Percentiles rank a stretch among this genome's conserved stretches.
Conservation (phyloP, 768 basidiomycete genomes). For the Tylopilus vinaceipallidus region DNA sequence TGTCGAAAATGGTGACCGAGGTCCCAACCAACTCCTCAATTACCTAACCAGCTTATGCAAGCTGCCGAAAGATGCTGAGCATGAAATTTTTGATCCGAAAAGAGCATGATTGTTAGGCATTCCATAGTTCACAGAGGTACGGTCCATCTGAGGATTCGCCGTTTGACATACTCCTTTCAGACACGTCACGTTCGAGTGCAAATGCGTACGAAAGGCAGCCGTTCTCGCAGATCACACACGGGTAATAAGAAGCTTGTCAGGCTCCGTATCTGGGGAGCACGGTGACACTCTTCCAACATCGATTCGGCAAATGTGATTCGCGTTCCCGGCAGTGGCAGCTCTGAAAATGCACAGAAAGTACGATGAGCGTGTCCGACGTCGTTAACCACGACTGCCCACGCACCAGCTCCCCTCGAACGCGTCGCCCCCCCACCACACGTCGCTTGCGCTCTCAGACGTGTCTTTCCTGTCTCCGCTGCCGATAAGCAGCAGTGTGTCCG, state of each 20-base stretch:
- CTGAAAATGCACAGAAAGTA: constrained; percentile 17
- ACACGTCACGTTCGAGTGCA: constrained; percentile 28
- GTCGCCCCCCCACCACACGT: not conserved
- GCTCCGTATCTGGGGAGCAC: constrained; percentile 1
- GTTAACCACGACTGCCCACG: constrained; percentile 2
- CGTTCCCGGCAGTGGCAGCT: not conserved
- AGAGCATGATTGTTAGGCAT: too few species aligned
- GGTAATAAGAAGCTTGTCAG: constrained; percentile 19
- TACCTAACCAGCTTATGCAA: too few species aligned
- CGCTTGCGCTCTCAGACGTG: constrained; percentile 19
- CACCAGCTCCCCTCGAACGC: constrained; percentile 13
- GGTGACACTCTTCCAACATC: constrained; percentile 11
- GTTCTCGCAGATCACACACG: constrained; percentile 28
- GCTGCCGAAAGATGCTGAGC: too few species aligned
- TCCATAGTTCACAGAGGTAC: too few species aligned
- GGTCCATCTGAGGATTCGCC: constrained; percentile 25
- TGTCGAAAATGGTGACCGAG: too few species aligned
- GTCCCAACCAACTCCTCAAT: too few species aligned
- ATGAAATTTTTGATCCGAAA: too few species aligned
- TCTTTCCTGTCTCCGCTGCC: constrained; percentile 28
- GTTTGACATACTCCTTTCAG: constrained; percentile 31
- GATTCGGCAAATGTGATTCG: constrained; percentile 11
- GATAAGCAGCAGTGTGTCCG: constrained; percentile 14
- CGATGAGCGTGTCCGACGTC: not conserved
- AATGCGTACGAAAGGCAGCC: constrained; percentile 26